Evolutionary conservation across 768 basidiomycete genomes (phyloP), one percentile per base, ranked within the genome.

Genomic region (Leccinum disarticulatum): DNA sequence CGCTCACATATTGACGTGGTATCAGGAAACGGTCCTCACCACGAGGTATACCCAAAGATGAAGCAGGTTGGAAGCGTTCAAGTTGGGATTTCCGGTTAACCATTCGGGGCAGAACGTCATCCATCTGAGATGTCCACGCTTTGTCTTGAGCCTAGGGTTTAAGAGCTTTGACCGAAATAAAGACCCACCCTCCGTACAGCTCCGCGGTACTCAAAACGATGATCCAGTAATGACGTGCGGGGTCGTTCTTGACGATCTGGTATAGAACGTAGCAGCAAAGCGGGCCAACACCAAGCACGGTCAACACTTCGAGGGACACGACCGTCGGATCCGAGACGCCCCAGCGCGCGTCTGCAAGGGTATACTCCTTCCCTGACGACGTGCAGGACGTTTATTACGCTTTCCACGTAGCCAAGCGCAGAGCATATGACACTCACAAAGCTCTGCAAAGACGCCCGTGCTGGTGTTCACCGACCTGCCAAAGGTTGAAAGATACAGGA

Each of bases 51-150:
- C 85, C 90, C 90, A 93, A 55, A 91, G 79, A 68, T 86, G 82
- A 38, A 92, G 73, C 28, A 78, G 75, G 65, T 91, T 90, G 8
- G 87, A 87, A 0, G 83, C 90, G 66, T 88, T 80, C 55, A 93
- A 74, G 70, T 81, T 89, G 1, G 86, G 84, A 66, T 83, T 88
- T 19, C 88, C 90, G 1, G 82, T 86, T 52, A 93, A 75, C 90
- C 90, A 93, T 74, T 93, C 91, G 1, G 91, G 91, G 67, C 86
- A 87, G 74, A 93, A 93, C 3, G 91, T 93, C 91, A 93, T 92
- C 86, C 86, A 92, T 31, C 86, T 87, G 60, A 1, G 38, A 15
- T 13, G 25, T 54, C 15, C 30, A 47, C 28, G 52, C 38, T 17
- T 56, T 46, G 52, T 51, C 19, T 38, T 4, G 25, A 36, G 11